These are phyloP conservation scores for Venturia aucupariae DNA, from an alignment of 2,329 filamentous ascomycete species.

Conservation along the genomic window DNA sequence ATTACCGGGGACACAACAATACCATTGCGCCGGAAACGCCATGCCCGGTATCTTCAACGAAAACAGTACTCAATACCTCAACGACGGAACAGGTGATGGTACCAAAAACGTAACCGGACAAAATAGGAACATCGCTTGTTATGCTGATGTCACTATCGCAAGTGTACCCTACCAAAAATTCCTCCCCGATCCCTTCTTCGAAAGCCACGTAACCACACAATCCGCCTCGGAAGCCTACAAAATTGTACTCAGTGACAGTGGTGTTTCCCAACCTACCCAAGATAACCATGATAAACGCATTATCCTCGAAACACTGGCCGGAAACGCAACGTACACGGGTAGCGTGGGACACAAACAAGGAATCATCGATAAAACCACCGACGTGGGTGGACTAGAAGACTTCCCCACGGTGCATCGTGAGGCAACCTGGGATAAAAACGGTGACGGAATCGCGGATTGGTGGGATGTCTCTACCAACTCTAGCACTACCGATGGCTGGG, in stretches of 20 bases:
- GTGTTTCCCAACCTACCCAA: constrained; percentile 33
- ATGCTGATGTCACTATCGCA: constrained; percentile 33
- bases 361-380: constrained; percentile 29
- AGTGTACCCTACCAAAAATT: neutral
- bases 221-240: constrained; percentile 32
- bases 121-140: constrained; percentile 31
- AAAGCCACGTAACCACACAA: constrained; percentile 26
- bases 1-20: constrained; percentile 39
- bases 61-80: constrained; percentile 30
- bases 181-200: constrained; percentile 36
- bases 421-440: constrained; percentile 35
- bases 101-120: too few species aligned
- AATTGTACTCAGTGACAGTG: constrained; percentile 32
- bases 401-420: neutral
- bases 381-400: neutral
- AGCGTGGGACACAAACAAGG: constrained; percentile 37
- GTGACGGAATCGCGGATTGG: constrained; percentile 42
- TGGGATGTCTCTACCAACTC: too few species aligned
- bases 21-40: constrained; percentile 28
- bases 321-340: constrained; percentile 25
- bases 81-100: constrained; percentile 33
- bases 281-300: constrained; percentile 37
- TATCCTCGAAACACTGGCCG: constrained; percentile 35
- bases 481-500: constrained; percentile 33
- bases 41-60: neutral